Base-by-base conservation (phyloP, 2,329 filamentous ascomycete species). In the Epichloe sibirici region DNA sequence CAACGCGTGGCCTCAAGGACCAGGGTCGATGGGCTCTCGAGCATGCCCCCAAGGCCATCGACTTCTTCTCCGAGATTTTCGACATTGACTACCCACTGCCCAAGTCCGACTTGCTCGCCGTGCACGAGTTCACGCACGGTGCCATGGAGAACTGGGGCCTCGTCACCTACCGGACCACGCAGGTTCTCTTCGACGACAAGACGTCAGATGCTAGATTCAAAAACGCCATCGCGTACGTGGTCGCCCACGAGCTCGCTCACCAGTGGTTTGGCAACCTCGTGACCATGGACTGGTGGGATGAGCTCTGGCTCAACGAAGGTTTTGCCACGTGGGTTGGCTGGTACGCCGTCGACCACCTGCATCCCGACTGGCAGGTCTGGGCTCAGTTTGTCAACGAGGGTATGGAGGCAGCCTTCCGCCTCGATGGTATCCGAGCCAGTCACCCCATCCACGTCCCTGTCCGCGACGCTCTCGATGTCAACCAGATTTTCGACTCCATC, bases 241-340 rank as follows among this genome's bases (percentile, higher is more conserved):
- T 97, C 49, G 91, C 93, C n/a, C 93, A 98, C 70, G 93, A 98
- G 69, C 77, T 98, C 56, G 93, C 90, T 52, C 90, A 95, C 65
- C 90, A 95, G 71, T 95, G 90, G 90, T 95, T 95, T 61, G 90
- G 90, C 39, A 94, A 95, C 67, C 78, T 95, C 11, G 90, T 95
- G 44, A 95, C 90, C 5, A 95, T 95, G 90, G 88, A 95, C 67
- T 95, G 90, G 89, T 93, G 88, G 88, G 88, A 85, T 65, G 87
- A 94, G 71, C 78, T 93, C 42, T 95, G 90, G 90, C 78, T 95
- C 50, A 95, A 95, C 63, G 91, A 97, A 70, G 90, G 90, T 12
- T 98, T 98, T 65, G 93, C 93, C 43, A 98, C 93, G 3, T 97
- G 91, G 91, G 91, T 96, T 44, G 93, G 91, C 50, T 98, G 91